Evolutionary conservation across 441 rosid species (phyloP).

Genomic region (Rhodomyrtus psidioides): DNA sequence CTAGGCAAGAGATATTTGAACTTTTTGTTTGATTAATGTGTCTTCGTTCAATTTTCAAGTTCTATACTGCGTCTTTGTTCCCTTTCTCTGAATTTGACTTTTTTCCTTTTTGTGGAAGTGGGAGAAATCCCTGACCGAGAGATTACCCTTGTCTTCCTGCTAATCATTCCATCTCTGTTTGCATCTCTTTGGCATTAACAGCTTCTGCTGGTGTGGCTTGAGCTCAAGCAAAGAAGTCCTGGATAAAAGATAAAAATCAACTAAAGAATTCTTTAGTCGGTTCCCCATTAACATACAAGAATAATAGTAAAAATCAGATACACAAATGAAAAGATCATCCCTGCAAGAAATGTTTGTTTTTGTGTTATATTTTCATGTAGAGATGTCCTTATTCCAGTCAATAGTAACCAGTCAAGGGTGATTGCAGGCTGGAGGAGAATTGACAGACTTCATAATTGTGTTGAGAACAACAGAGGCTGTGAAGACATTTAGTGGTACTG

Average conservation of each 20-base stretch:
- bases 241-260: not conserved
- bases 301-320: not conserved
- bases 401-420: not conserved
- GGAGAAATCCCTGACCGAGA: not conserved
- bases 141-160: not conserved
- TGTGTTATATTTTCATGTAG: not conserved
- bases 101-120: not conserved
- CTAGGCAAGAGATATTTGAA: not conserved
- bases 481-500: slow-evolving; percentile 75
- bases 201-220: not conserved
- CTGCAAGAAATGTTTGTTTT: not conserved
- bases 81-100: not conserved
- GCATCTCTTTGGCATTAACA: not conserved
- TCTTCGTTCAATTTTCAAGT: not conserved
- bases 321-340: not conserved
- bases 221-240: not conserved
- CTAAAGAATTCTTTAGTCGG: not conserved
- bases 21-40: not conserved
- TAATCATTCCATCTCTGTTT: not conserved
- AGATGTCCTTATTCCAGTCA: not conserved
- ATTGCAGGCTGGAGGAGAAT: slow-evolving; percentile 91
- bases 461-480: slow-evolving; percentile 81
- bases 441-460: slow-evolving; percentile 77
- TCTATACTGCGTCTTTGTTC: not conserved
- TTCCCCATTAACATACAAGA: not conserved